Evolutionary conservation across 164 flowering plant species (phyloP).

Genomic region (Aristolochia contorta): DNA sequence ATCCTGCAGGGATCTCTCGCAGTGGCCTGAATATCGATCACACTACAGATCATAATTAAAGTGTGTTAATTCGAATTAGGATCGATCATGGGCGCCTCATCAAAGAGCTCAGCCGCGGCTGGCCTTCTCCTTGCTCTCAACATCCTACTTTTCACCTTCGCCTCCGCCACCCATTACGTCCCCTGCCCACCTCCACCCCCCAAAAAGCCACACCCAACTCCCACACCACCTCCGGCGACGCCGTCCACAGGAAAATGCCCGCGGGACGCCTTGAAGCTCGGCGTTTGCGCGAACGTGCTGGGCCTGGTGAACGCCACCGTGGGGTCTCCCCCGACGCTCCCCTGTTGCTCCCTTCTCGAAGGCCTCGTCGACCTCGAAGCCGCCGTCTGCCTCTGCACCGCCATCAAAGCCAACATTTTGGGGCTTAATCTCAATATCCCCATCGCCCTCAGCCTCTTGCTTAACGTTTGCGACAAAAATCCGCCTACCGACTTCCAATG

Average conservation of each 20-base stretch:
- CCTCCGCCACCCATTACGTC: slow-evolving; percentile 14
- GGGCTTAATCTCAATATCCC: slow-evolving; percentile 46
- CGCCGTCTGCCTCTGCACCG: slow-evolving; percentile 60
- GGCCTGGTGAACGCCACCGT: slow-evolving; percentile 27
- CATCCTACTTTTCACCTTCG: slow-evolving; percentile 47
- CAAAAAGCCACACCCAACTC: slow-evolving; percentile 1
- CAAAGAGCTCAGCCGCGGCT: slow-evolving; percentile 20
- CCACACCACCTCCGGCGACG: slow-evolving; percentile 2
- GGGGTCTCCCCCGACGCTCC: slow-evolving; percentile 31
- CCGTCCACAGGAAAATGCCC: slow-evolving; percentile 28
- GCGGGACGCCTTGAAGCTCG: slow-evolving; percentile 44
- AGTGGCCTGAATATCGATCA: background rate
- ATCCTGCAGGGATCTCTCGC: background rate
- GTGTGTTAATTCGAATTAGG: too few species aligned
- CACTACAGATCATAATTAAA: too few species aligned
- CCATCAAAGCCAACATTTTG: slow-evolving; percentile 45
- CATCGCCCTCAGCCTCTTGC: slow-evolving; percentile 41
- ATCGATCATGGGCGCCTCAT: too few species aligned
- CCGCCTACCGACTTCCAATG: slow-evolving; percentile 45
- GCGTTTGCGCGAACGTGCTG: slow-evolving; percentile 47
- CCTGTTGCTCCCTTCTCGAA: slow-evolving; percentile 46
- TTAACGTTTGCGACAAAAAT: slow-evolving; percentile 38
- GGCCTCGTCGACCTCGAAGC: slow-evolving; percentile 60
- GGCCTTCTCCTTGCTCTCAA: slow-evolving; percentile 43
- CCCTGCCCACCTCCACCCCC: slow-evolving; percentile 4